A percentile compares a stretch with the other conserved stretches of the same genome.
phyloP scores from a whole-genome alignment of 2,329 filamentous ascomycete species.

The Myrmaecium sp. region DNA sequence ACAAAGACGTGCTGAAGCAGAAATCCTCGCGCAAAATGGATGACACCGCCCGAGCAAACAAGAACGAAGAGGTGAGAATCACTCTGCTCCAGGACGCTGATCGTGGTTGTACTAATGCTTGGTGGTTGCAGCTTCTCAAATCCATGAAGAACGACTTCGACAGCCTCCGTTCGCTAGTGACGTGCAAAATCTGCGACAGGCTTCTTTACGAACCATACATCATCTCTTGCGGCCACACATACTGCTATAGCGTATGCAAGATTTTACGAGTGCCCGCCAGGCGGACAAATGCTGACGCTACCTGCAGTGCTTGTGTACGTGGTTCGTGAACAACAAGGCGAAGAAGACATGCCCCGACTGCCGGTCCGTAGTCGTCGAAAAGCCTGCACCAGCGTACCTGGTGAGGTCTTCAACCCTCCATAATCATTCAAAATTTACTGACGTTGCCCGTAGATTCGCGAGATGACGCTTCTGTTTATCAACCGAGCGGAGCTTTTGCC shows the following conservation, averaged over 20 bases:
- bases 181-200: slow-evolving; percentile 52
- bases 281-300: slow-evolving; percentile 11
- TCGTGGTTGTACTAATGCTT: not conserved
- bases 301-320: slow-evolving; percentile 37
- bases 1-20: slow-evolving; percentile 22
- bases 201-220: slow-evolving; percentile 55
- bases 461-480: slow-evolving; percentile 47
- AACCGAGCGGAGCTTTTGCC: slow-evolving; percentile 43
- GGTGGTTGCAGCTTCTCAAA: slow-evolving; percentile 18
- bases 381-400: slow-evolving; percentile 48
- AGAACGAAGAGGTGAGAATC: slow-evolving; percentile 18
- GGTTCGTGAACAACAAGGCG: slow-evolving; percentile 34
- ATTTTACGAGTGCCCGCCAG: too few species aligned
- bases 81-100: not conserved
- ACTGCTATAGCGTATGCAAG: slow-evolving; percentile 46
- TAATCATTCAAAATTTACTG: slow-evolving; percentile 3
- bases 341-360: slow-evolving; percentile 56
- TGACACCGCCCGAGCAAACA: slow-evolving; percentile 15
- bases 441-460: slow-evolving; percentile 34
- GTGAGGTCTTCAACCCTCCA: too few species aligned
- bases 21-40: slow-evolving; percentile 18
- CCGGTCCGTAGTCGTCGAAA: slow-evolving; percentile 37
- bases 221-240: slow-evolving; percentile 51
- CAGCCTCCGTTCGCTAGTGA: slow-evolving; percentile 41
- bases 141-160: slow-evolving; percentile 36